Percentiles rank a stretch among this genome's conserved stretches.
These are phyloP conservation scores for Tetrahymena thermophila DNA, from an alignment of 73 alveolate species.

Conservation along the genomic window DNA sequence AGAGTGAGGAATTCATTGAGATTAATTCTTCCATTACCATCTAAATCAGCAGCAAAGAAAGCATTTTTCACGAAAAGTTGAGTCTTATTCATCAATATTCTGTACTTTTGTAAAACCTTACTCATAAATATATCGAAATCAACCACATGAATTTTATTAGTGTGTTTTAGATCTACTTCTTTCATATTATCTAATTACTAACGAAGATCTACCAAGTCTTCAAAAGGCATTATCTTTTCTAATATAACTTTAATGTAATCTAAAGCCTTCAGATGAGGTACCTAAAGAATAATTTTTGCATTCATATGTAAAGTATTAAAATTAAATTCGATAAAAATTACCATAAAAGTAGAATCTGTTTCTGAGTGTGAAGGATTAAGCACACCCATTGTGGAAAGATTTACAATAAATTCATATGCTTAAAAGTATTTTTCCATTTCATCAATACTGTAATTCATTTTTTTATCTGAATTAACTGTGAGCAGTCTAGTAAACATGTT, in stretches of 20 bases:
- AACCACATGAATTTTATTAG: constrained; percentile 13
- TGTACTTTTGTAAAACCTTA: constrained; percentile 26
- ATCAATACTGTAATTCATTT: constrained; percentile 14
- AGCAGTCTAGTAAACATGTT: constrained; percentile 35
- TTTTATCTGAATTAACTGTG: constrained; percentile 1
- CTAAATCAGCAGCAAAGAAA: constrained; percentile 41
- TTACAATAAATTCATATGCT: constrained; percentile 24
- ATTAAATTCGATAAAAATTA: background rate
- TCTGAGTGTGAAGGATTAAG: background rate
- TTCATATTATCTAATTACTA: constrained; percentile 27
- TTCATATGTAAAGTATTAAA: too few species aligned
- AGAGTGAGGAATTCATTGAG: constrained; percentile 32
- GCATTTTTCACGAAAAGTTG: constrained; percentile 39
- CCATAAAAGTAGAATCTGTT: background rate
- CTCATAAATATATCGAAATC: constrained; percentile 32
- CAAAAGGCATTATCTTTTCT: constrained; percentile 32
- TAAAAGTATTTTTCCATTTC: constrained; percentile 18
- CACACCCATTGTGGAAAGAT: constrained; percentile 27
- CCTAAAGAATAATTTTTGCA: background rate
- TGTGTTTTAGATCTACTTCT: constrained; percentile 31
- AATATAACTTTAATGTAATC: constrained; percentile 34
- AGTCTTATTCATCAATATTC: constrained; percentile 31
- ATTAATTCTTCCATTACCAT: constrained; percentile 39
- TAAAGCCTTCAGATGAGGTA: constrained; percentile 35
- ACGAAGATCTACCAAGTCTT: constrained; percentile 22